Evolutionary conservation across 2,329 filamentous ascomycete species (phyloP), one percentile per base, ranked within the genome.

Genomic region (Aspergillus intermedius): DNA sequence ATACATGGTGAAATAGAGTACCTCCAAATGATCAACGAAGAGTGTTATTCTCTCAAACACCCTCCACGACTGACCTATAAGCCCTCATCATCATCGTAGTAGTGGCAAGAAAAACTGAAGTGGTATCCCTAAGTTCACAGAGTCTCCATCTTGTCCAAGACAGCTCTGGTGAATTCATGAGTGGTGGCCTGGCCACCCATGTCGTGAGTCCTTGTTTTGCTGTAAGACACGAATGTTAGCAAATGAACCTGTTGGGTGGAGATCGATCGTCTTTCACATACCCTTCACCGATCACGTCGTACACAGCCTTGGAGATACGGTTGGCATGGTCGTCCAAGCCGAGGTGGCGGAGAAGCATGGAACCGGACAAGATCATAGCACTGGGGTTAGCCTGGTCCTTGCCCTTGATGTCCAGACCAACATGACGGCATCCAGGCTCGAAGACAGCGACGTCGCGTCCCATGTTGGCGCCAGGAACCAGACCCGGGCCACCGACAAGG

Each of bases 401-500:
- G 79, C 93, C 93, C 84, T 97, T 91, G 78, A 98, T 98, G 73
- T 98, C 93, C 44, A 98, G 86, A 75, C 93, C 93, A 69, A 98
- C 93, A 81, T 98, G 93, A 76, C 93, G 87, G 85, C 93, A 98
- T 58, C 93, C 93, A 53, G 93, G 93, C 82, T 98, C 93, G 74
- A 98, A 98, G 60, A 98, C 89, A 62, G 93, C 93, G 49, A 97
- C 89, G 60, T 98, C 91, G 60, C 93, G 88, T 67, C 93, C 93
- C 91, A 98, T 98, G 82, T 97, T 98, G 83, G 91, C 96, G 65
- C 93, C 93, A 52, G 93, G 93, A 41, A 98, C 93, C 60, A 98
- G 88, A 74, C 93, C 93, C 47, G 93, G 91, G 46, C 93, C 93
- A 70, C 93, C 93, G 61, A 98, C 93, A 35, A 98, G 87, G 56